Evolutionary conservation across 2,329 filamentous ascomycete genomes (phyloP), one percentile per base, ranked within the genome.

Genomic region (Calonectria multiphialidica): DNA sequence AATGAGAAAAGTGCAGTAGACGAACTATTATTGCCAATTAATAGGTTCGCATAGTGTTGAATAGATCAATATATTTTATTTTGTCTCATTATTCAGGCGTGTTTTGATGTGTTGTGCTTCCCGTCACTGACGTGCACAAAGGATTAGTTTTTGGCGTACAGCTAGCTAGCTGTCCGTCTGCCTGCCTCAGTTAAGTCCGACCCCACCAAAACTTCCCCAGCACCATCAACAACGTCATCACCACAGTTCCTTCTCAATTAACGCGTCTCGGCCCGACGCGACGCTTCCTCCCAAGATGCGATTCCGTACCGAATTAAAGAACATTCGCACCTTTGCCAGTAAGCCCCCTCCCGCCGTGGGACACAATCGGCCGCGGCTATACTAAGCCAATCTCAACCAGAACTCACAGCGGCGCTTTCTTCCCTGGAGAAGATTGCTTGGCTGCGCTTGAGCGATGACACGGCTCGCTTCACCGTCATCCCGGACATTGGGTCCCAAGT

Each of bases 401-500:
- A 93, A 80, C 88, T 93, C 75, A 90, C 90, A 2, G 89, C 90
- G 13, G 91, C 91, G 16, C 86, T 93, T 73, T 90, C 88, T 70
- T 90, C 91, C 2, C 86, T 93, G 37, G 95, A 95, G 76, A 95
- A 96, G 83, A 93, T 97, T 74, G 95, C 94, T 55, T 98, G 96
- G 95, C 89, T 98, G 75, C 94, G 95, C 76, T 90, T 99, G 40
- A 95, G 96, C 85, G 91, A 97, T 85, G 93, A 96, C 71, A 93
- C 93, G 68, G 93, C 96, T 69, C 95, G 96, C 78, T 98, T 99
- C 86, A 98, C 97, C 72, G 94, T 98, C 80, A 96, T 98, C 74
- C 96, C 97, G 1, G 95, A 98, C 82, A 93, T 94, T 80, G 96
- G 97, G 72, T 97, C 95, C 10, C 96, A 98, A 88, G 96, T 98